phyloP scores from a whole-genome alignment of 768 basidiomycete genomes.

The Boletellus sp. region DNA sequence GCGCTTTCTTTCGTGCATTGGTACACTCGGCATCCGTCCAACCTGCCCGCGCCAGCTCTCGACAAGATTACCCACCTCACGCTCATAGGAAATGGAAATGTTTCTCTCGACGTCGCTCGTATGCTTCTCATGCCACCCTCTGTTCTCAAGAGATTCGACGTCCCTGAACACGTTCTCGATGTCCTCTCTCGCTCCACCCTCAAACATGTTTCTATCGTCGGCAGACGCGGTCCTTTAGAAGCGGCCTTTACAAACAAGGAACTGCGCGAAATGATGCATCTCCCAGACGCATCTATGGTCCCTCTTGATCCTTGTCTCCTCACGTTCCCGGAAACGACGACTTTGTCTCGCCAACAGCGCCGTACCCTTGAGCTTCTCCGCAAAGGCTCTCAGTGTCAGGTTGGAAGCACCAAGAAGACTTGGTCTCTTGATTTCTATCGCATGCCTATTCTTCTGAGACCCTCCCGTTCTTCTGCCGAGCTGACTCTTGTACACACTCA shows the following conservation, averaged over 20 bases:
- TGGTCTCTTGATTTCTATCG: conserved; percentile 85
- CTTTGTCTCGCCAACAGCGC: conserved; percentile 59
- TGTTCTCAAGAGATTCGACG: conserved; percentile 65
- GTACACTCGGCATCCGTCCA: conserved; percentile 91
- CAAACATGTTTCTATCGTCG: conserved; percentile 77
- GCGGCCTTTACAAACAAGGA: conserved; percentile 93
- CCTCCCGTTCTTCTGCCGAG: conserved; percentile 26
- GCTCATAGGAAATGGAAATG: conserved; percentile 92
- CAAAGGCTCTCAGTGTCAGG: conserved; percentile 54
- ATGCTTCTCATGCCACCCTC: conserved; percentile 76
- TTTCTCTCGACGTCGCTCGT: conserved; percentile 87
- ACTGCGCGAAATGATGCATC: conserved; percentile 72
- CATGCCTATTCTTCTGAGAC: conserved; percentile 52
- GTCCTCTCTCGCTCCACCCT: conserved; percentile 61
- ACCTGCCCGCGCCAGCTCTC: conserved; percentile 56
- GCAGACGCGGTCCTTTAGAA: conserved; percentile 81
- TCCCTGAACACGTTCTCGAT: conserved; percentile 71
- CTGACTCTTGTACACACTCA: conserved; percentile 61
- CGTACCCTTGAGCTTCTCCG: conserved; percentile 62
- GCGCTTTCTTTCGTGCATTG: conserved; percentile 88
- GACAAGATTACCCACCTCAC: conserved; percentile 68
- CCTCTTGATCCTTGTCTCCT: conserved; percentile 53
- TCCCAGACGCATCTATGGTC: conserved; percentile 64
- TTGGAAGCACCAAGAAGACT: conserved; percentile 53
- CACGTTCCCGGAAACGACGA: conserved; percentile 28